These are phyloP conservation scores for Fusarium circinatum DNA, from an alignment of 2,329 filamentous ascomycete genomes.

Conservation along the genomic window DNA sequence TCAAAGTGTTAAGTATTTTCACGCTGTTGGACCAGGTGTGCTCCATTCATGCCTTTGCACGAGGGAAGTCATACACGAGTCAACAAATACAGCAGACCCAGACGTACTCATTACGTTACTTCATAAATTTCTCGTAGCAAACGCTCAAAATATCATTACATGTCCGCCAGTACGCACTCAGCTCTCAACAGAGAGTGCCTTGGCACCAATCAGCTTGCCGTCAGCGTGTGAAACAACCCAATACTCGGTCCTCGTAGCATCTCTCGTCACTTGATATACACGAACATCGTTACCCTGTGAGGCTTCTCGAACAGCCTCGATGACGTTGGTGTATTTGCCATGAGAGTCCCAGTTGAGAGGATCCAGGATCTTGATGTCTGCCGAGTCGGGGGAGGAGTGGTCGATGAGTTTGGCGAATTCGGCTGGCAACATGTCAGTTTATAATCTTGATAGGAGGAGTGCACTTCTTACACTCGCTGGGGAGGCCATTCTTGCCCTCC, in stretches of 20 bases:
- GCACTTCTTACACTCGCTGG: slow-evolving; percentile 66
- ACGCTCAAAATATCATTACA: not conserved
- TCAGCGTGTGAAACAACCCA: slow-evolving; percentile 76
- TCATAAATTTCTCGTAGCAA: not conserved
- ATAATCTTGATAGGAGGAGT: not conserved
- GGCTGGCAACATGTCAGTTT: slow-evolving; percentile 55
- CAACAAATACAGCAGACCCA: not conserved
- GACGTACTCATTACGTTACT: not conserved
- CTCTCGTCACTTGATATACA: slow-evolving; percentile 76
- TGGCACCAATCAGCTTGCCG: slow-evolving; percentile 77
- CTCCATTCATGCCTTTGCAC: not conserved
- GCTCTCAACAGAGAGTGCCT: slow-evolving; percentile 79
- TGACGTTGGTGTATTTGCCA: slow-evolving; percentile 74
- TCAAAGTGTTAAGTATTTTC: not conserved
- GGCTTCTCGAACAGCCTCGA: slow-evolving; percentile 75
- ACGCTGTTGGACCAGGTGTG: not conserved
- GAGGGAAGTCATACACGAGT: not conserved
- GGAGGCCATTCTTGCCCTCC: slow-evolving; percentile 61
- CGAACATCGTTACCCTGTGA: slow-evolving; percentile 73
- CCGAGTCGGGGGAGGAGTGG: slow-evolving; percentile 62
- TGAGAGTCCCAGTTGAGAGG: slow-evolving; percentile 77
- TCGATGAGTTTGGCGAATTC: slow-evolving; percentile 76
- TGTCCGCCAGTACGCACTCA: slow-evolving; percentile 7
- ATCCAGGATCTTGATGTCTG: slow-evolving; percentile 72
- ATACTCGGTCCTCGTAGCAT: slow-evolving; percentile 76